phyloP scores from a whole-genome alignment of 192 early-diverging fungal genomes.

The Pilaira anomala region DNA sequence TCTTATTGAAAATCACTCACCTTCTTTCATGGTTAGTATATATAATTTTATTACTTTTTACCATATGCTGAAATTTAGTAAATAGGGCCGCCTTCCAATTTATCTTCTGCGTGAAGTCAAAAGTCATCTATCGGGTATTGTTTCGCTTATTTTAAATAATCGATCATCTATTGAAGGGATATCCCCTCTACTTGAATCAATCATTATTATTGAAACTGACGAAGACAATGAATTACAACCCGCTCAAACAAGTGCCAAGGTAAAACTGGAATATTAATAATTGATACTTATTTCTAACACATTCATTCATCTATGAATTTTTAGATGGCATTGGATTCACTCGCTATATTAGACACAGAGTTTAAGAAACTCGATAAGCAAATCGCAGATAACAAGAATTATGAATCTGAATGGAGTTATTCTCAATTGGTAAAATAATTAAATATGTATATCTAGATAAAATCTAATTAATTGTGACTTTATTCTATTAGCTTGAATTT shows the following conservation, averaged over 20 bases:
- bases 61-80: background rate
- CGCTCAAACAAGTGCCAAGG: conserved; percentile 36
- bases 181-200: conserved; percentile 35
- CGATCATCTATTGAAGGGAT: conserved; percentile 17
- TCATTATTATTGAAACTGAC: conserved; percentile 35
- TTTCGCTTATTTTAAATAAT: background rate
- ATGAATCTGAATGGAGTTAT: conserved; percentile 14
- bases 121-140: background rate
- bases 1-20: background rate
- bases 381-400: background rate
- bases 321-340: background rate
- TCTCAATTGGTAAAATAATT: conserved; percentile 12
- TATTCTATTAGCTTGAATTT: conserved; percentile 3
- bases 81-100: conserved; percentile 9
- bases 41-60: background rate
- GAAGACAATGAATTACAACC: conserved; percentile 32
- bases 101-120: conserved; percentile 4
- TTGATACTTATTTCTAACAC: background rate
- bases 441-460: background rate
- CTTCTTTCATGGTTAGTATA: conserved; percentile 8
- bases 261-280: background rate
- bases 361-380: conserved; percentile 11
- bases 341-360: background rate
- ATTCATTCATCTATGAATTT: background rate
- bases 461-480: background rate